Percentiles rank a stretch among this genome's conserved stretches.
These are phyloP conservation scores for Vanrija sp. DNA, from an alignment of 1,284 basidiomycete species.

Conservation along the genomic window DNA sequence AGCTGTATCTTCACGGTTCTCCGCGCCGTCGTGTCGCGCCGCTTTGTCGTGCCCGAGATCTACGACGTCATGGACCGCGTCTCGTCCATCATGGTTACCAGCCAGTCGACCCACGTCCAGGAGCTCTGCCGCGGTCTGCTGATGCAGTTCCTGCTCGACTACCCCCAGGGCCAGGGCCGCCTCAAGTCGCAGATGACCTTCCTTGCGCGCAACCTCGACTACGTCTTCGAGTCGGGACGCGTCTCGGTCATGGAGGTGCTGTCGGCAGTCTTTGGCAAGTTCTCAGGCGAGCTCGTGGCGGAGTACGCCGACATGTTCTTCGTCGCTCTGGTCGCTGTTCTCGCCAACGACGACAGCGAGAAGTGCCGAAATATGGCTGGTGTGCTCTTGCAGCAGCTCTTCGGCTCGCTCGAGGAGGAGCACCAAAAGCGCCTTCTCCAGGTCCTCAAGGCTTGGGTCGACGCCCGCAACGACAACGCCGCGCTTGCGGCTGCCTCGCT, in stretches of 20 bases:
- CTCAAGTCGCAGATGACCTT: slow-evolving; percentile 85
- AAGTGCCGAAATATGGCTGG: slow-evolving; percentile 86
- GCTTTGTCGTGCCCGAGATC: slow-evolving; percentile 91
- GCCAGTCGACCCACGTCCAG: slow-evolving; percentile 83
- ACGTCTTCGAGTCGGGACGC: slow-evolving; percentile 84
- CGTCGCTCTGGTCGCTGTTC: slow-evolving; percentile 82
- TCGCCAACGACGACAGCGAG: slow-evolving; percentile 89
- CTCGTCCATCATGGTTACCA: slow-evolving; percentile 91
- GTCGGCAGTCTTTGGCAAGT: slow-evolving; percentile 76
- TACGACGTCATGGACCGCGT: slow-evolving; percentile 97
- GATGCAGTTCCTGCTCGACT: slow-evolving; percentile 94
- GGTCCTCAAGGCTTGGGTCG: slow-evolving; percentile 70
- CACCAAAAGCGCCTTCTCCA: slow-evolving; percentile 58
- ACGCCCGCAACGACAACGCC: slow-evolving; percentile 21
- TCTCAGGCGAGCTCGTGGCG: slow-evolving; percentile 67
- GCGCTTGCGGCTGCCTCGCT: slow-evolving; percentile 55
- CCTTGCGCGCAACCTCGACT: slow-evolving; percentile 89
- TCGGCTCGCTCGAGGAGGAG: slow-evolving; percentile 62
- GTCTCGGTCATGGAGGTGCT: slow-evolving; percentile 89
- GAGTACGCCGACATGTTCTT: slow-evolving; percentile 89
- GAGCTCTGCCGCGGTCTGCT: slow-evolving; percentile 85
- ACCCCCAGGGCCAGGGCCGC: slow-evolving; percentile 91
- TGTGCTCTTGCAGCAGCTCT: slow-evolving; percentile 71
- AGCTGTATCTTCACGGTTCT: slow-evolving; percentile 82
- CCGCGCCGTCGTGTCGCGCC: slow-evolving; percentile 84